Evolutionary conservation across 2,329 filamentous ascomycete genomes (phyloP), one percentile per base, ranked within the genome.

Genomic region (Hymenoscyphus repandus): DNA sequence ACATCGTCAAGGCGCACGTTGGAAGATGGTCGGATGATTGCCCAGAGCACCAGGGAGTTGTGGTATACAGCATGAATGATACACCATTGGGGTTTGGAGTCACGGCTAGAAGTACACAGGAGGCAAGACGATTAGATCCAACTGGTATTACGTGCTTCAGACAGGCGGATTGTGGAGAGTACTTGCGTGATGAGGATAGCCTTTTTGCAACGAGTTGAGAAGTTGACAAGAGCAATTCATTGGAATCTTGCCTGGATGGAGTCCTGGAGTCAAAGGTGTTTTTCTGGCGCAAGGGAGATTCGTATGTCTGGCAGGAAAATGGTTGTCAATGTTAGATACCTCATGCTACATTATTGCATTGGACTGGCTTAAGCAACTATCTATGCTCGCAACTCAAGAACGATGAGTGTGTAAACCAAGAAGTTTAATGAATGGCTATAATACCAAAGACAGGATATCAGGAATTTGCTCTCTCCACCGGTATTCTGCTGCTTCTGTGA

Each of bases 141-240:
- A 99, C 93, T 0, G 90, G 86, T 10, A 86, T 96, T 54, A 86
- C 89, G 9, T 86, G 86, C 49, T 97, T 96, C 71, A 79, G 92
- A 58, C 93, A 99, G 72, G 88, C 89, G 1, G 93, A 99, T 73
- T 86, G 88, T 61, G 93, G 93, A 62, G 92, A 97, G 73, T 99
- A 96, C 66, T 75, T 99, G 65, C 82, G 93, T 66, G 92, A 97
- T 63, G 82, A 86, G 68, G 81, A 84, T 65, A 82, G 79, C 50
- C 66, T 85, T 49, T 85, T 85, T 65, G 75, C 79, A 22, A 72
- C 76, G 18, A 60, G 50, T 15, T 64, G 49, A 57, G 45, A 30
- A 13, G 12, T 12, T 12, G 15, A 32, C 11, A 13, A 13, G n/a
- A 39, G n/a, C 4, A 17, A 27, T 12, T 20, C 7, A 31, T 18